Percentiles rank a stretch among this genome's conserved stretches.
phyloP scores from a whole-genome alignment of 2,329 filamentous ascomycete species.

The Xylaria sp. region DNA sequence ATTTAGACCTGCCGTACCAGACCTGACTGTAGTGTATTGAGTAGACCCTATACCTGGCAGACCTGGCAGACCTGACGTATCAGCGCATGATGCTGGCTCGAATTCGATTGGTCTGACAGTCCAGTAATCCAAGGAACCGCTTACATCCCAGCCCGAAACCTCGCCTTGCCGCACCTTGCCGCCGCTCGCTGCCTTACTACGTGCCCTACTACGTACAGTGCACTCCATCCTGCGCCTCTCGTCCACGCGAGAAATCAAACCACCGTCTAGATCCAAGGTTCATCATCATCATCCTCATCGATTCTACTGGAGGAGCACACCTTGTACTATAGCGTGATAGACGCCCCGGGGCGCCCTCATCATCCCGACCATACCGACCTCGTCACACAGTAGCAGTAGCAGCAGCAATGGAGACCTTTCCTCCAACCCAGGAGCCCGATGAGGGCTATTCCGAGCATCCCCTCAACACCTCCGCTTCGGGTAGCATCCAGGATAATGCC shows the following conservation, averaged over 20 bases:
- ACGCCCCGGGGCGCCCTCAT: constrained; percentile 18
- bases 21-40: no score
- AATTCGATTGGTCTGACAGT: constrained; percentile 33
- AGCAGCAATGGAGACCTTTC: constrained; percentile 56
- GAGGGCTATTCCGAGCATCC: constrained; percentile 89
- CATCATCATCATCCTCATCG: constrained; percentile 5
- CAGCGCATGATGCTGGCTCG: constrained; percentile 23
- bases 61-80: constrained; percentile 23
- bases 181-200: constrained; percentile 17
- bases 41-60: constrained; percentile 5
- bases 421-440: constrained; percentile 72
- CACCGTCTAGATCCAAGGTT: not conserved
- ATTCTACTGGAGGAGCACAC: constrained; percentile 1
- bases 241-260: constrained; percentile 3
- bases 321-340: constrained; percentile 1
- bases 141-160: constrained; percentile 21
- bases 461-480: constrained; percentile 57
- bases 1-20: not conserved
- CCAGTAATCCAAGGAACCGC: not conserved
- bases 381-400: constrained; percentile 9
- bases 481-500: constrained; percentile 48
- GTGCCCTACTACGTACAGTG: constrained; percentile 18
- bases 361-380: constrained; percentile 12
- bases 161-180: constrained; percentile 23
- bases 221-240: constrained; percentile 13